These are phyloP conservation scores for Pezicula carpinea DNA, from an alignment of 2,329 filamentous ascomycete genomes.

Conservation along the genomic window DNA sequence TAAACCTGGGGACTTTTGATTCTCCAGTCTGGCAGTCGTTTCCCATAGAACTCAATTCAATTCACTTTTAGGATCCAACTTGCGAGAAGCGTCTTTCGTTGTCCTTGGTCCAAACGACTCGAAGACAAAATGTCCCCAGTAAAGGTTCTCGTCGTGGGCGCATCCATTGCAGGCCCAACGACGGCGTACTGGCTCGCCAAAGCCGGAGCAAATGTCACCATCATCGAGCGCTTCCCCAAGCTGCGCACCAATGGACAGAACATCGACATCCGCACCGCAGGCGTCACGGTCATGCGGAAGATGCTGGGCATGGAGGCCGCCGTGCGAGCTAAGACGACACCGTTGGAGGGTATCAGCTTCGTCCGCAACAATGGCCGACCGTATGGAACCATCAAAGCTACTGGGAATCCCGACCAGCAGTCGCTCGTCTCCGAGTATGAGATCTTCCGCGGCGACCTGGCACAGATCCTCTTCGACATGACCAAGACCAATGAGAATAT, in stretches of 20 bases:
- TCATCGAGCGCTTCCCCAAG: slow-evolving; percentile 34
- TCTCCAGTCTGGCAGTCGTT: too few relatives aligned
- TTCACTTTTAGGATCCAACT: too few relatives aligned
- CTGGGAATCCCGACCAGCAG: slow-evolving; percentile 35
- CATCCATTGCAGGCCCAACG: slow-evolving; percentile 28
- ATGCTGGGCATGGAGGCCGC: slow-evolving; percentile 35
- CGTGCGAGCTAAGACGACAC: slow-evolving; percentile 31
- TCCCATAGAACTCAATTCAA: too few relatives aligned
- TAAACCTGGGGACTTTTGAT: too few relatives aligned
- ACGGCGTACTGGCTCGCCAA: slow-evolving; percentile 39
- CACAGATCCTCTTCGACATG: slow-evolving; percentile 34
- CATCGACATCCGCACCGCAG: slow-evolving; percentile 17
- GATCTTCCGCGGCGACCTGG: slow-evolving; percentile 42
- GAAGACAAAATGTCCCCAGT: too few relatives aligned
- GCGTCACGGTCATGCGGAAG: slow-evolving; percentile 33
- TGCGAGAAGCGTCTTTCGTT: too few relatives aligned
- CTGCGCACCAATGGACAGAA: slow-evolving; percentile 41
- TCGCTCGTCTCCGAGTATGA: slow-evolving; percentile 28
- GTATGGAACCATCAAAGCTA: slow-evolving; percentile 31
- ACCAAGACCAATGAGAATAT: slow-evolving; percentile 33
- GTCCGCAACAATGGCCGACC: slow-evolving; percentile 33
- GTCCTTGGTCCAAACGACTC: too few relatives aligned
- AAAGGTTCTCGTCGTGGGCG: slow-evolving; percentile 30
- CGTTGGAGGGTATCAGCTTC: slow-evolving; percentile 39
- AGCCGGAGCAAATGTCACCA: slow-evolving; percentile 30